A percentile compares a stretch with the other conserved stretches of the same genome.
These are phyloP conservation scores for Passiflora organensis DNA, from an alignment of 345 rosid species.

Conservation along the genomic window DNA sequence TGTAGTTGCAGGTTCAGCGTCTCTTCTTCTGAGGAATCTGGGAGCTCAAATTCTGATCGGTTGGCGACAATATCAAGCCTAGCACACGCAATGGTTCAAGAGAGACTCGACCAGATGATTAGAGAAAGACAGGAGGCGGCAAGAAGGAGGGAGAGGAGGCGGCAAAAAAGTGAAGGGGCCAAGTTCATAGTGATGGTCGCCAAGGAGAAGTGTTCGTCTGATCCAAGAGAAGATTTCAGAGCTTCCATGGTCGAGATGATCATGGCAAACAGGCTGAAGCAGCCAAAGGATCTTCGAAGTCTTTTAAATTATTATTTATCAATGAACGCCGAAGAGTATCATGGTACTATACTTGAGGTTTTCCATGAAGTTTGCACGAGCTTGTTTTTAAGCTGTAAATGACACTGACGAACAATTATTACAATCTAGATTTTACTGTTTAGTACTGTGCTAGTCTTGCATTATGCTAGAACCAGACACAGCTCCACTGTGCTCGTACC, in stretches of 20 bases:
- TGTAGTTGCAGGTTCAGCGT: slow-evolving; percentile 70
- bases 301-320: slow-evolving; percentile 79
- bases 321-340: slow-evolving; percentile 62
- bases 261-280: slow-evolving; percentile 47
- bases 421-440: too few relatives aligned
- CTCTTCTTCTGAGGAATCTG: slow-evolving; percentile 57
- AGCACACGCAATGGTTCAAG: slow-evolving; percentile 84
- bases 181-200: slow-evolving; percentile 84
- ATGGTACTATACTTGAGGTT: slow-evolving; percentile 56
- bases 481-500: too few relatives aligned
- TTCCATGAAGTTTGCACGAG: slow-evolving; percentile 74
- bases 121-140: slow-evolving; percentile 44
- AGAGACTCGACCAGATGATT: slow-evolving; percentile 78
- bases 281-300: slow-evolving; percentile 62
- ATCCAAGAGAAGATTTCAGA: slow-evolving; percentile 73
- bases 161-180: slow-evolving; percentile 24
- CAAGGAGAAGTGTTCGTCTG: slow-evolving; percentile 68
- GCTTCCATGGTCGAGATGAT: slow-evolving; percentile 86
- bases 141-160: slow-evolving; percentile 31
- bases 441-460: too few relatives aligned
- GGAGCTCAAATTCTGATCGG: slow-evolving; percentile 36
- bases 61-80: slow-evolving; percentile 61
- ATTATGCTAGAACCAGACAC: too few relatives aligned
- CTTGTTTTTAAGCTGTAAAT: slow-evolving; percentile 54
- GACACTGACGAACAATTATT: slow-evolving; percentile 23